Conservation (phyloP, 139 green algal species). For the Axilococcus clingmanii region DNA sequence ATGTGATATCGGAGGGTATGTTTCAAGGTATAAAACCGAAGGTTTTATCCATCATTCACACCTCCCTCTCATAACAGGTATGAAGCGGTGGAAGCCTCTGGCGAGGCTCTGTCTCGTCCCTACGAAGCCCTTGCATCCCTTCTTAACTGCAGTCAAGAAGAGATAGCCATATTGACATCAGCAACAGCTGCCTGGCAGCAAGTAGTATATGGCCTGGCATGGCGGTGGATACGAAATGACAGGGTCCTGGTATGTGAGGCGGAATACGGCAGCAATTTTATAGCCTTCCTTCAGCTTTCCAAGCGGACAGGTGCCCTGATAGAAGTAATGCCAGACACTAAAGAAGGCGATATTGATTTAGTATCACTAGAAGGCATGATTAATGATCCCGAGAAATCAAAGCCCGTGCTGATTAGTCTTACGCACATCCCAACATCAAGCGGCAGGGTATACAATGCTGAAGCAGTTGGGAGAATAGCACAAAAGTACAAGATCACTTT, state of each 20-base stretch:
- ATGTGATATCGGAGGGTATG: slow-evolving; percentile 21
- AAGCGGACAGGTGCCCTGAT: slow-evolving; percentile 30
- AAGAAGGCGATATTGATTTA: slow-evolving; percentile 35
- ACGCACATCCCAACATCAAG: slow-evolving; percentile 59
- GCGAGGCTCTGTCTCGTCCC: slow-evolving; percentile 19
- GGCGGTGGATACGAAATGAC: slow-evolving; percentile 34
- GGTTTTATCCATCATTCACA: background rate
- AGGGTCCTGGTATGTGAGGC: slow-evolving; percentile 37
- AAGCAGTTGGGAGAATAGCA: slow-evolving; percentile 29
- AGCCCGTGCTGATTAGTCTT: slow-evolving; percentile 36
- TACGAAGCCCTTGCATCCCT: slow-evolving; percentile 40
- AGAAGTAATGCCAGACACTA: slow-evolving; percentile 41
- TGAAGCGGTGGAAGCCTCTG: slow-evolving; percentile 19
- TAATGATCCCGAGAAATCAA: background rate
- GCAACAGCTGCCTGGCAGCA: slow-evolving; percentile 48
- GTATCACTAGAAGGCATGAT: slow-evolving; percentile 17
- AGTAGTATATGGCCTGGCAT: slow-evolving; percentile 49
- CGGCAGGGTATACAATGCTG: slow-evolving; percentile 49
- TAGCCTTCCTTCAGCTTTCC: slow-evolving; percentile 47
- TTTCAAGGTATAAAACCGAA: background rate
- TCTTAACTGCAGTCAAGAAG: slow-evolving; percentile 39
- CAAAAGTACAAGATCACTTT: slow-evolving; percentile 33
- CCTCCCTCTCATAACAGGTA: slow-evolving; percentile 26
- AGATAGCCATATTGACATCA: slow-evolving; percentile 42
- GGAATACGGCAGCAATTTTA: slow-evolving; percentile 63